Conservation (phyloP, 208 protist species). For the Trypanosoma melophagium region DNA sequence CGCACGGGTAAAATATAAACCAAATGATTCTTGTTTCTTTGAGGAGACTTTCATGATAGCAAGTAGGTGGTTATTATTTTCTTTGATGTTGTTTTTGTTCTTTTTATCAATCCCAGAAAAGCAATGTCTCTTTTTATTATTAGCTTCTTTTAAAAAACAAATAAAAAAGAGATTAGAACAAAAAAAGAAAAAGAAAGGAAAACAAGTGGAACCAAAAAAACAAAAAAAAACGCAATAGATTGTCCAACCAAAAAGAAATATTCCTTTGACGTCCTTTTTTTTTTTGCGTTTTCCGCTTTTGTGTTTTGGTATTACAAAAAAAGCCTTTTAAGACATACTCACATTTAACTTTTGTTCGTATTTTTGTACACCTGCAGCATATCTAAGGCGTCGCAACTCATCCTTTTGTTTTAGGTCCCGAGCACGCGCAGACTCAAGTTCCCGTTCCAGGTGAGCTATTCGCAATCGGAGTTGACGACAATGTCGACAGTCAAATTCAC, state of each 20-base stretch:
- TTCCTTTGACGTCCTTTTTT: too few species aligned
- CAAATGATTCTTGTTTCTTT: background rate
- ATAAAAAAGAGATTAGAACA: background rate
- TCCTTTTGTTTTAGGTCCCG: conserved; percentile 15
- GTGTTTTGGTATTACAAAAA: too few species aligned
- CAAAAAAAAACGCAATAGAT: background rate
- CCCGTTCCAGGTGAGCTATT: conserved; percentile 14
- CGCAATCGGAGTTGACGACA: conserved; percentile 16
- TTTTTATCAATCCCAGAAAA: background rate
- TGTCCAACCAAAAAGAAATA: too few species aligned
- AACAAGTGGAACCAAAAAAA: background rate
- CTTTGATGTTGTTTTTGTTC: background rate
- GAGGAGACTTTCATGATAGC: background rate
- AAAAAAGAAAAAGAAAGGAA: background rate
- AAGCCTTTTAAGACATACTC: background rate
- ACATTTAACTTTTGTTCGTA: background rate
- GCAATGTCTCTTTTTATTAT: background rate
- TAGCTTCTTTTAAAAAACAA: background rate
- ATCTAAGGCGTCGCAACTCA: conserved; percentile 1
- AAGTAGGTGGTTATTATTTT: background rate
- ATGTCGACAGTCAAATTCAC: conserved; percentile 12
- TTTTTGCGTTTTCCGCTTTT: too few species aligned
- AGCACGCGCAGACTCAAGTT: conserved; percentile 3
- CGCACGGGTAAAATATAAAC: conserved; percentile 46
- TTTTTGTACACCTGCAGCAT: background rate